A percentile compares a stretch with the other conserved stretches of the same genome.
phyloP scores from a whole-genome alignment of 495 filamentous ascomycete genomes.

The Neurospora sp. region DNA sequence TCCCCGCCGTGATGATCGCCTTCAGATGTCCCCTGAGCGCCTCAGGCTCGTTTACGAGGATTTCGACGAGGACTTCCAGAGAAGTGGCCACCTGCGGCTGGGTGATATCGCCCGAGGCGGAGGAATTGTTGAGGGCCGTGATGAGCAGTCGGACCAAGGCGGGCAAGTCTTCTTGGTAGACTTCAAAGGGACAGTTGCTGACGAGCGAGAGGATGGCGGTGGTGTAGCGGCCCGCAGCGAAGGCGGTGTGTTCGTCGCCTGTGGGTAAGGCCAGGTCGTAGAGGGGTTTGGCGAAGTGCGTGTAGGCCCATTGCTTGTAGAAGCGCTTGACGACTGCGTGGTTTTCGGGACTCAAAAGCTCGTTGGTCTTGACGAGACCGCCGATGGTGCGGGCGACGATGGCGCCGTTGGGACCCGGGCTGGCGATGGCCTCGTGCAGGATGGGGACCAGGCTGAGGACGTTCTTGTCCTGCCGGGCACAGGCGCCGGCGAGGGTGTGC shows the following conservation, averaged over 20 bases:
- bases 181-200: slow-evolving; percentile 27
- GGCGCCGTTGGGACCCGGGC: slow-evolving; percentile 11
- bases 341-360: slow-evolving; percentile 17
- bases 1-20: slow-evolving; percentile 23
- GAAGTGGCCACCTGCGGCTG: slow-evolving; percentile 18
- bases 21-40: slow-evolving; percentile 27
- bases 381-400: slow-evolving; percentile 20
- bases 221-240: slow-evolving; percentile 16
- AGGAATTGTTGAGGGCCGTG: slow-evolving; percentile 15
- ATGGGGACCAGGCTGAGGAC: slow-evolving; percentile 10
- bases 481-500: slow-evolving; percentile 19
- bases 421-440: slow-evolving; percentile 12
- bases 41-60: slow-evolving; percentile 26
- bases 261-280: slow-evolving; percentile 16
- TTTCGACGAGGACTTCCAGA: slow-evolving; percentile 28
- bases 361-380: slow-evolving; percentile 15
- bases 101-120: slow-evolving; percentile 8
- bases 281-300: slow-evolving; percentile 18
- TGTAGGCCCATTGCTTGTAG: slow-evolving; percentile 27
- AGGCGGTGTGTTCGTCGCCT: neutral
- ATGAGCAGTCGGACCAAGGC: slow-evolving; percentile 29
- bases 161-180: slow-evolving; percentile 31
- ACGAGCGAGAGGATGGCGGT: slow-evolving; percentile 28
- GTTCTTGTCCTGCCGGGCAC: slow-evolving; percentile 20
- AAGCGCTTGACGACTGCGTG: slow-evolving; percentile 23